phyloP scores from a whole-genome alignment of 2,329 filamentous ascomycete genomes.

The Trichophyton mentagrophytes region DNA sequence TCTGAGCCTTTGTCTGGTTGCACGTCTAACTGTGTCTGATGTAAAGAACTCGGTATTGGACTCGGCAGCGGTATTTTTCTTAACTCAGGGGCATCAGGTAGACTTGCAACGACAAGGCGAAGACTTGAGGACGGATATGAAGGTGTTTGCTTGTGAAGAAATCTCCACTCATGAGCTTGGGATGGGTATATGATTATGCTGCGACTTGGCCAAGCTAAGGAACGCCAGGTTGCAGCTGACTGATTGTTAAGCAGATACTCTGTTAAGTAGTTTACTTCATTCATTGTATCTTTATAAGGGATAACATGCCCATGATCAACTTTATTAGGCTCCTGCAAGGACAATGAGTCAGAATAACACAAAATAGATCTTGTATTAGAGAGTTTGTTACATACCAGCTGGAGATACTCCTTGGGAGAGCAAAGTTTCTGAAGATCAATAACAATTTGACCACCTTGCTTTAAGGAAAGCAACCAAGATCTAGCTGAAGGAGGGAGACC shows the following conservation, averaged over 20 bases:
- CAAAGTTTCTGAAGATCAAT: slow-evolving; percentile 26
- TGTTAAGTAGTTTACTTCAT: slow-evolving; percentile 18
- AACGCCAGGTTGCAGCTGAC: slow-evolving; percentile 22
- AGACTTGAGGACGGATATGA: slow-evolving; percentile 5
- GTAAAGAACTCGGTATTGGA: background rate
- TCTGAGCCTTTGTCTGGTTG: background rate
- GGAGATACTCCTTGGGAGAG: slow-evolving; percentile 20
- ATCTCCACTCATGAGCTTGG: slow-evolving; percentile 17
- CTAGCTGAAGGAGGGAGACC: slow-evolving; percentile 14
- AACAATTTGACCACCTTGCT: slow-evolving; percentile 12
- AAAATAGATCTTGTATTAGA: background rate
- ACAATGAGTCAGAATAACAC: slow-evolving; percentile 3
- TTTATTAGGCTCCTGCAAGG: slow-evolving; percentile 4
- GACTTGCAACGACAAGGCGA: slow-evolving; percentile 14
- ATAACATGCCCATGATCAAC: slow-evolving; percentile 24
- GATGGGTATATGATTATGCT: slow-evolving; percentile 22
- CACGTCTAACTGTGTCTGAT: background rate
- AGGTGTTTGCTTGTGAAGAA: slow-evolving; percentile 13
- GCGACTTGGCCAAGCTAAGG: slow-evolving; percentile 7
- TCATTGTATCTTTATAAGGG: slow-evolving; percentile 23
- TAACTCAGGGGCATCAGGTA: slow-evolving; percentile 3
- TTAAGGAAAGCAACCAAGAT: slow-evolving; percentile 15
- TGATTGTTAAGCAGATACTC: slow-evolving; percentile 18
- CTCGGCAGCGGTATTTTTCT: background rate
- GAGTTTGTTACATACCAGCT: slow-evolving; percentile 15